Percentiles rank a stretch among this genome's conserved stretches.
phyloP scores from a whole-genome alignment of 2,329 filamentous ascomycete species.

The Penicillium sp. region DNA sequence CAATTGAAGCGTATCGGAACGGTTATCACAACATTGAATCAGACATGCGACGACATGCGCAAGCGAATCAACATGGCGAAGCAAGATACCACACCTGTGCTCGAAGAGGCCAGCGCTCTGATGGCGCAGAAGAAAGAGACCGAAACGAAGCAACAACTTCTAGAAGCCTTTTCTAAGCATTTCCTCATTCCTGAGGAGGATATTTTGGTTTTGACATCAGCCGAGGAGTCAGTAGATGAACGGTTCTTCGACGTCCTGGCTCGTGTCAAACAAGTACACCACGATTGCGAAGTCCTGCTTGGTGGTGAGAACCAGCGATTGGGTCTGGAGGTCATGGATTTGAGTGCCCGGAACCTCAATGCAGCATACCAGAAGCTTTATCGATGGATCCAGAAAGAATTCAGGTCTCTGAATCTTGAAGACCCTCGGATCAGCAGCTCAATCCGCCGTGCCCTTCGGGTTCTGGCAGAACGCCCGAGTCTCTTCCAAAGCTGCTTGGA shows the following conservation, averaged over 20 bases:
- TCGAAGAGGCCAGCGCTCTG: slow-evolving; percentile 75
- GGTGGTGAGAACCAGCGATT: slow-evolving; percentile 87
- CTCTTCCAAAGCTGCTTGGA: slow-evolving; percentile 93
- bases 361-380: slow-evolving; percentile 93
- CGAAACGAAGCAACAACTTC: slow-evolving; percentile 76
- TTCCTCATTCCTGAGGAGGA: slow-evolving; percentile 86
- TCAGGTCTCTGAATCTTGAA: slow-evolving; percentile 88
- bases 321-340: slow-evolving; percentile 87
- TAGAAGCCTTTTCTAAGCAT: slow-evolving; percentile 75
- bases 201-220: slow-evolving; percentile 70
- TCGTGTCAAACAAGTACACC: slow-evolving; percentile 82
- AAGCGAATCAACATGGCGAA: slow-evolving; percentile 74
- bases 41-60: slow-evolving; percentile 78
- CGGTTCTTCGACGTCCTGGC: slow-evolving; percentile 76
- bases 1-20: slow-evolving; percentile 83
- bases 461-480: slow-evolving; percentile 84
- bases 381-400: slow-evolving; percentile 90
- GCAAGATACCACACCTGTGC: slow-evolving; percentile 69
- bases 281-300: slow-evolving; percentile 84
- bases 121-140: slow-evolving; percentile 72
- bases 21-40: slow-evolving; percentile 76
- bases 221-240: slow-evolving; percentile 80
- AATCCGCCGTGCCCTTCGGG: slow-evolving; percentile 79
- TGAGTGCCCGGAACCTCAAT: slow-evolving; percentile 83
- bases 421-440: slow-evolving; percentile 88